Percentiles rank a stretch among this genome's conserved stretches.
Conservation (phyloP, 495 filamentous ascomycete genomes). For the Penicillium taxi region DNA sequence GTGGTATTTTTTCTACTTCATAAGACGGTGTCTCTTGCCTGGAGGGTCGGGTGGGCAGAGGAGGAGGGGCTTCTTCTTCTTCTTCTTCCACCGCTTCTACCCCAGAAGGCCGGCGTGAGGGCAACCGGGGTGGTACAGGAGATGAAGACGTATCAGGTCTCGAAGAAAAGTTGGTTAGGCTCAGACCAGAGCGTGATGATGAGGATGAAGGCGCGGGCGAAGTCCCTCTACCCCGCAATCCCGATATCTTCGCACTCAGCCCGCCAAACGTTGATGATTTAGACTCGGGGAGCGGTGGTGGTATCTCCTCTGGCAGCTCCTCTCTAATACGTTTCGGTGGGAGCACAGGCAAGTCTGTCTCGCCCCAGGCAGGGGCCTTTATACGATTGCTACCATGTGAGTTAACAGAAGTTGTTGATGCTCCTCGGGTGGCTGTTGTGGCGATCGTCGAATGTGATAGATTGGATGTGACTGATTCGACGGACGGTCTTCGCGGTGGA, state of each 20-base stretch:
- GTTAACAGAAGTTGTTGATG: constrained; percentile 31
- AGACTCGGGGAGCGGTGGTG: constrained; percentile 18
- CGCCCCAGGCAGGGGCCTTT: constrained; percentile 41
- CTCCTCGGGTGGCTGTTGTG: constrained; percentile 27
- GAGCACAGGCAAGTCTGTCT: constrained; percentile 35
- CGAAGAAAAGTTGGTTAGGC: too few relatives aligned
- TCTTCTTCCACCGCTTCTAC: constrained; percentile 3
- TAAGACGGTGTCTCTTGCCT: constrained; percentile 14
- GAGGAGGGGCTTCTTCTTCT: constrained; percentile 12
- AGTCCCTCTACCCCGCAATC: constrained; percentile 12
- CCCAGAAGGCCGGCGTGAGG: constrained; percentile 4
- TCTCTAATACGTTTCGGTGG: constrained; percentile 33
- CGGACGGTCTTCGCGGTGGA: constrained; percentile 21
- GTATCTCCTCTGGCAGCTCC: constrained; percentile 9
- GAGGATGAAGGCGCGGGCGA: constrained; percentile 9
- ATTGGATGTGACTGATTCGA: constrained; percentile 33
- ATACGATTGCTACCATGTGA: constrained; percentile 17
- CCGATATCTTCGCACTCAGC: constrained; percentile 15
- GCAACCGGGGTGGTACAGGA: constrained; percentile 11
- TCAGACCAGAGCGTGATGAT: constrained; percentile 3
- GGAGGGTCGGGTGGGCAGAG: constrained; percentile 27
- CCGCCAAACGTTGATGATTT: constrained; percentile 13
- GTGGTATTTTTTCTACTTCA: background rate
- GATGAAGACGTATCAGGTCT: too few relatives aligned
- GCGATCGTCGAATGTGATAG: constrained; percentile 27